Evolutionary conservation across 306 rosid species (phyloP).

Genomic region (Begonia fuchsioides): DNA sequence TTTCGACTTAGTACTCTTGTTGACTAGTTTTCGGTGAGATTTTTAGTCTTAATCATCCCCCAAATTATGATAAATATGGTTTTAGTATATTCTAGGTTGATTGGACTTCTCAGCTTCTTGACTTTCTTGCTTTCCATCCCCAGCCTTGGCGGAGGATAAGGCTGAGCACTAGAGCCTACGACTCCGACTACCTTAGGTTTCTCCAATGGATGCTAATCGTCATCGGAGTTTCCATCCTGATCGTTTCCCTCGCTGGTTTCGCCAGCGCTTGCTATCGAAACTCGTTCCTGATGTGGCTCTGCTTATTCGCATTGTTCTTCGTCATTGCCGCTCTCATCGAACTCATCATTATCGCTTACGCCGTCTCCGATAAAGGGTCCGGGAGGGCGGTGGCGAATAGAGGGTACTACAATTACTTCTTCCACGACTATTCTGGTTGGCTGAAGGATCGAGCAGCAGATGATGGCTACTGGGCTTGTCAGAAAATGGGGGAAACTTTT

Average conservation of each 20-base stretch:
- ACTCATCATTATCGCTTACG: constrained; percentile 76
- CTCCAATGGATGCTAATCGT: constrained; percentile 87
- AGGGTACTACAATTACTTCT: constrained; percentile 33
- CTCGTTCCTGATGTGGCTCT: constrained; percentile 50
- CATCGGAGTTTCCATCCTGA: constrained; percentile 58
- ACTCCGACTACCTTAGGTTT: constrained; percentile 69
- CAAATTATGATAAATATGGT: too few species aligned
- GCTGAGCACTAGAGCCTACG: constrained; percentile 81
- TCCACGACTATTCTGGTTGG: constrained; percentile 76
- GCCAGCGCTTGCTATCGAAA: constrained; percentile 88
- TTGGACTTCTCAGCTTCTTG: constrained; percentile 64
- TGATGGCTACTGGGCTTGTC: constrained; percentile 48
- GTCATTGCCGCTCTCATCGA: constrained; percentile 57
- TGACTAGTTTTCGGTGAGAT: too few species aligned
- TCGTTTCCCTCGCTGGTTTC: constrained; percentile 57
- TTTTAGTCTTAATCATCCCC: too few species aligned
- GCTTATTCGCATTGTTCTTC: constrained; percentile 68
- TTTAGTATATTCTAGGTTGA: too few species aligned
- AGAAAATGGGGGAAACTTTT: constrained; percentile 15
- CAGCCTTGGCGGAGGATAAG: constrained; percentile 77
- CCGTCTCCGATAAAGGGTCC: constrained; percentile 64
- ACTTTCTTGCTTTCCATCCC: constrained; percentile 83
- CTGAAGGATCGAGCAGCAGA: constrained; percentile 41
- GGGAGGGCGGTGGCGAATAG: constrained; percentile 20
- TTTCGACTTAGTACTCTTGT: too few species aligned